Evolutionary conservation across 768 basidiomycete species (phyloP).

Genomic region (Russula abietina): DNA sequence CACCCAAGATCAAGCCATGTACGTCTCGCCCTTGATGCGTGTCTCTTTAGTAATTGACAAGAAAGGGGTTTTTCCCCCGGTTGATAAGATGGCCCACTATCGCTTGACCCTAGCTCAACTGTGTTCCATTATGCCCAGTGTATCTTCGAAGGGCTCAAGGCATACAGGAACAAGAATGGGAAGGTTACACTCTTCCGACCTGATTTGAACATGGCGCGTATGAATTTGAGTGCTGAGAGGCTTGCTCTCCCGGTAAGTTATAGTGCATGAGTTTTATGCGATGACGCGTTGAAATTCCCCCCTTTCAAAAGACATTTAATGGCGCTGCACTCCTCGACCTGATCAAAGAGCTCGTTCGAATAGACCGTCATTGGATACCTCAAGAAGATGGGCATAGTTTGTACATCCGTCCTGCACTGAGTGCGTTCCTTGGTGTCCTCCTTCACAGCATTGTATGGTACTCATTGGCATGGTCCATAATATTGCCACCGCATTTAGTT

Average conservation of each 20-base stretch:
- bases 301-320: conserved; percentile 35
- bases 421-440: conserved; percentile 15
- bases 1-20: conserved; percentile 43
- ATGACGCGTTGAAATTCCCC: not conserved
- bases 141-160: conserved; percentile 49
- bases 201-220: conserved; percentile 49
- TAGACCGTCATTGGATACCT: conserved; percentile 49
- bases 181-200: conserved; percentile 45
- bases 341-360: conserved; percentile 42
- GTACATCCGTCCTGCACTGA: conserved; percentile 45
- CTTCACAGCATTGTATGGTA: not conserved
- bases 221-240: conserved; percentile 42
- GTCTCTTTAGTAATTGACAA: not conserved
- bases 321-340: conserved; percentile 37
- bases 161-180: conserved; percentile 41
- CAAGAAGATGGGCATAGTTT: conserved; percentile 43
- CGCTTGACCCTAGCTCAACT: conserved; percentile 45
- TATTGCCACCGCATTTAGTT: conserved; percentile 25
- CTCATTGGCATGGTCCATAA: not conserved
- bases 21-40: conserved; percentile 21
- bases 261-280: not conserved
- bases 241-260: conserved; percentile 32
- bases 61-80: not conserved
- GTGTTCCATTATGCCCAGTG: conserved; percentile 50
- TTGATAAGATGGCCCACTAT: conserved; percentile 38